Percentiles rank a stretch among this genome's conserved stretches.
These are phyloP conservation scores for Termitomyces titanicus DNA, from an alignment of 768 basidiomycete genomes.

Conservation along the genomic window DNA sequence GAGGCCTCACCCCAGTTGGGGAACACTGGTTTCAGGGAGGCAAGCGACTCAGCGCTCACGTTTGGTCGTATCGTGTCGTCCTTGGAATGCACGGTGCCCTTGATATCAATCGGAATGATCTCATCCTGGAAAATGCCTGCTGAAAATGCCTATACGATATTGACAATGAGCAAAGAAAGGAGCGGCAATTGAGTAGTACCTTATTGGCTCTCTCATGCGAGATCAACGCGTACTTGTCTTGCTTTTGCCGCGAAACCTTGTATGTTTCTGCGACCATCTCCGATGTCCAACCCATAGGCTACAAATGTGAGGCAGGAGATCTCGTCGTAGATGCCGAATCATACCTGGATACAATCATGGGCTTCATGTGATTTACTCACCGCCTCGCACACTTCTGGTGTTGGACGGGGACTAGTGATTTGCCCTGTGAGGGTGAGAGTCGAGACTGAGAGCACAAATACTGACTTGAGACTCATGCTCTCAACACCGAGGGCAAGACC, in stretches of 20 bases:
- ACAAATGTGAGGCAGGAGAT: not conserved
- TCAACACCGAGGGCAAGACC: conserved; percentile 84
- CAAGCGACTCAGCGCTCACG: conserved; percentile 73
- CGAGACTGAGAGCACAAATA: conserved; percentile 4
- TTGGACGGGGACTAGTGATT: conserved; percentile 60
- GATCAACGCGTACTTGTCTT: conserved; percentile 87
- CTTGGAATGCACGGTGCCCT: conserved; percentile 58
- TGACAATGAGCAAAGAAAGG: not conserved
- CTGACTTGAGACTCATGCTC: conserved; percentile 79
- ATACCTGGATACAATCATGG: conserved; percentile 74
- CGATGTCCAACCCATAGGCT: conserved; percentile 96
- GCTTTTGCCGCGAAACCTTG: conserved; percentile 72
- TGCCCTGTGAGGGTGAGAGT: not conserved
- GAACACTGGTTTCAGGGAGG: conserved; percentile 84
- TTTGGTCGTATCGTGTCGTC: conserved; percentile 90
- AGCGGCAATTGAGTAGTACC: conserved; percentile 28
- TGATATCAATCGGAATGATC: conserved; percentile 82
- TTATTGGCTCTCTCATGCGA: conserved; percentile 80
- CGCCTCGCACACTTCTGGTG: conserved; percentile 57
- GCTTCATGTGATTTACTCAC: conserved; percentile 63
- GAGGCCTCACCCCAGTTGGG: conserved; percentile 68
- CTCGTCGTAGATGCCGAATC: not conserved
- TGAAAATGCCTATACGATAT: conserved; percentile 47
- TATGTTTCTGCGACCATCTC: conserved; percentile 85
- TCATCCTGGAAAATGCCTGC: conserved; percentile 79